phyloP scores from a whole-genome alignment of 352 stramenopile genomes.

The Pythium sukuiense region DNA sequence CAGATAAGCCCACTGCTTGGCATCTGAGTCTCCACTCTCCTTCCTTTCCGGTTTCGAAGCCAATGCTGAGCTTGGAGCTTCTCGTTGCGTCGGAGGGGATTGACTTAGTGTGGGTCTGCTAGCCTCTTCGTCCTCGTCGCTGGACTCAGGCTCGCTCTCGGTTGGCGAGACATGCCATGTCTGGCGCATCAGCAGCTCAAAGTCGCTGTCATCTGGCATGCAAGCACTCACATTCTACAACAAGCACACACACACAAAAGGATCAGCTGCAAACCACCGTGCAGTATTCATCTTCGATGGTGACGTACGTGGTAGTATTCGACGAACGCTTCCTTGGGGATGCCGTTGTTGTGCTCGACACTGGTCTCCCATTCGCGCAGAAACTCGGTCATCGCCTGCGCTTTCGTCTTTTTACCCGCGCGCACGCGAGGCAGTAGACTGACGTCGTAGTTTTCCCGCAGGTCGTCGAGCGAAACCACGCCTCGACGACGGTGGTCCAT shows the following conservation, averaged over 20 bases:
- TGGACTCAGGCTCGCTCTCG: conserved; percentile 23
- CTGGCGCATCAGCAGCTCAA: conserved; percentile 83
- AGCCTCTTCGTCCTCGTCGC: conserved; percentile 13
- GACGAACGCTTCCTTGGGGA: conserved; percentile 64
- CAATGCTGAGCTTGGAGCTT: neutral
- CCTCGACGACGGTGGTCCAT: conserved; percentile 48
- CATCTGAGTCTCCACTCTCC: neutral
- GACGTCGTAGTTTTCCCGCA: conserved; percentile 74
- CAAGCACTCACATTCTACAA: conserved; percentile 75
- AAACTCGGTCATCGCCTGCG: conserved; percentile 64
- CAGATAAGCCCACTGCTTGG: conserved; percentile 17
- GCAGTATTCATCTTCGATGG: too few species aligned
- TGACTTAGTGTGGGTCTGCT: neutral
- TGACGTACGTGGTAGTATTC: conserved; percentile 78
- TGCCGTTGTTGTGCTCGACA: conserved; percentile 32
- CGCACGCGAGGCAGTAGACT: conserved; percentile 71
- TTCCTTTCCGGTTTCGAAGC: neutral
- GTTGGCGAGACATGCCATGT: conserved; percentile 48
- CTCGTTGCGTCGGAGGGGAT: neutral
- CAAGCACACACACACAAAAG: neutral
- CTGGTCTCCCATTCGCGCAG: conserved; percentile 65
- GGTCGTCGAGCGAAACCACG: conserved; percentile 49
- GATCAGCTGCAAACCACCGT: conserved; percentile 1
- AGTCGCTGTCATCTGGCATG: conserved; percentile 77
- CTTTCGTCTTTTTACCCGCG: conserved; percentile 50